Evolutionary conservation across 352 stramenopile species (phyloP).

Genomic region (Thraustochytrium sp.): DNA sequence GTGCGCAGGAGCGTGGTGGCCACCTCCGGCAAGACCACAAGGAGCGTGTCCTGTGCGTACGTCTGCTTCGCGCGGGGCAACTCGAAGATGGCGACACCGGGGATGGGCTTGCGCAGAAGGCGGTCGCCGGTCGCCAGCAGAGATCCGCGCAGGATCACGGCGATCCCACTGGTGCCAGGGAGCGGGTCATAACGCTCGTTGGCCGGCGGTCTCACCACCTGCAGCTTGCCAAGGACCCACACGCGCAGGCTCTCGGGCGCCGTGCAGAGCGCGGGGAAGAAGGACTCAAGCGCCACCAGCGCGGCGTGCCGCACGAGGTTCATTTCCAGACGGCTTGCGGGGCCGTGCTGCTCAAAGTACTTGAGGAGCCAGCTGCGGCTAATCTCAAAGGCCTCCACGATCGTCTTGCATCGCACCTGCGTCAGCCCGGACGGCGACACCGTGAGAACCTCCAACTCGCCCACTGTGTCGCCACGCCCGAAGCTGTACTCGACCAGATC

Average conservation of each 20-base stretch:
- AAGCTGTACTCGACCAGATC: background rate
- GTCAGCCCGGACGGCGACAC: background rate
- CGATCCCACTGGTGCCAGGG: background rate
- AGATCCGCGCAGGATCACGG: background rate
- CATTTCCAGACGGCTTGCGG: background rate
- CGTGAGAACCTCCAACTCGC: background rate
- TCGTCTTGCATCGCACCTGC: background rate
- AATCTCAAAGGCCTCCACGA: constrained; percentile 2
- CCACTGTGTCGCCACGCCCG: background rate
- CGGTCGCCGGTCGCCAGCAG: background rate
- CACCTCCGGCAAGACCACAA: background rate
- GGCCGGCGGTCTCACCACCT: background rate
- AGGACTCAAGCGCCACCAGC: background rate
- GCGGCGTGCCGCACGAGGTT: background rate
- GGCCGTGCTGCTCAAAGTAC: background rate
- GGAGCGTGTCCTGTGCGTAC: background rate
- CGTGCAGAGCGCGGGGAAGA: background rate
- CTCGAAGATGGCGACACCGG: background rate
- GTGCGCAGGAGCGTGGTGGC: background rate
- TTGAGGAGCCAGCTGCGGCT: background rate
- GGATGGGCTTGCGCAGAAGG: background rate
- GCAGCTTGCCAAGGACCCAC: background rate
- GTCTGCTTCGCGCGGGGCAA: background rate
- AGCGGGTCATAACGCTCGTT: background rate
- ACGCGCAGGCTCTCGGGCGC: background rate